Evolutionary conservation across 805 yeast species (phyloP), one percentile per base, ranked within the genome.

Genomic region (Groenewaldozyma tartarivorans): DNA sequence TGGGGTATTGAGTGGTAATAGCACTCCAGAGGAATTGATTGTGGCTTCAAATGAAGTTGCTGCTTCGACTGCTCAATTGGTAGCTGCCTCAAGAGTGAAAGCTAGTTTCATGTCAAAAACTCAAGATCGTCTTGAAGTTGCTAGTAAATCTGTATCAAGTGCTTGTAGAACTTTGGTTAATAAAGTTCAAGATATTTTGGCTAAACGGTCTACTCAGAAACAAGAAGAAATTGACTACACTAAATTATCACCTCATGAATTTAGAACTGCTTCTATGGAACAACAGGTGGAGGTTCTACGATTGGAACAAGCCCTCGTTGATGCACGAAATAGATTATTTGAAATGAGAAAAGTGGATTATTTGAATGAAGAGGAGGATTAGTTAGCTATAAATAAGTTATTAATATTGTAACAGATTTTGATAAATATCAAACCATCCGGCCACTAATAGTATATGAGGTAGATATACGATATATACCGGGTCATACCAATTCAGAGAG

Each of bases 21-120:
- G 78, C 49, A 65, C 84, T 0, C 85, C 78, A 43, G 95, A 86
- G 56, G 83, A 85, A 62, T 71, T 86, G 45, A 81, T 86, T 51
- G 95, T 86, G 20, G 90, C 95, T 0, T 85, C 94, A 1, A 84
- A 83, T 52, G 94, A 86, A 57, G 95, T 86, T 5, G 88, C 94
- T 1, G 87, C 95, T 0, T 80, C 95, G 0, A 86, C 95, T 1
- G 94, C 90, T 2, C 96, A 86, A 64, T 70, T 86, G 39, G 96
- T 86, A 4, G 88, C 95, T 4, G 92, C 95, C 0, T 80, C 95
- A 0, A 72, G 95, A 50, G 94, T 84, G 18, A 85, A 85, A 58
- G 86, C 94, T 0, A 72, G 79, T 33, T 74, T 77, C 50, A 74
- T 75, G 63, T 83, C 94, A 1, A 76, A 77, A 54, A 72, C 87